Evolutionary conservation across 2,329 filamentous ascomycete genomes (phyloP).

Genomic region (Stachybotrys chlorohalonatus): DNA sequence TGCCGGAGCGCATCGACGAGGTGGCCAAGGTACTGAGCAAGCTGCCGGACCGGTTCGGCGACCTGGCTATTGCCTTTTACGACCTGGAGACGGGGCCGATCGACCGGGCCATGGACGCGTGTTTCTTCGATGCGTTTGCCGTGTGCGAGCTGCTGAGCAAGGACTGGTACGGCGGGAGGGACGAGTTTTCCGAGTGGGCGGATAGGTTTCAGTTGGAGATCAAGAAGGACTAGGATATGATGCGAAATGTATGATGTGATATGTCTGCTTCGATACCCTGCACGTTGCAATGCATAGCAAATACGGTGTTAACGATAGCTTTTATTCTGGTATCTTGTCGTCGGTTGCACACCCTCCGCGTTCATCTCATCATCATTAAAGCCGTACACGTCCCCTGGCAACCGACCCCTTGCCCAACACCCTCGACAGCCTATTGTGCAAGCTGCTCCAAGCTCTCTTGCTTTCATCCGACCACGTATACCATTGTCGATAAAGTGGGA

Average conservation of each 20-base stretch:
- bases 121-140: conserved; percentile 49
- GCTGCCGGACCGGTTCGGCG: conserved; percentile 60
- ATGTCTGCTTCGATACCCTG: background rate
- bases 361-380: background rate
- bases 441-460: background rate
- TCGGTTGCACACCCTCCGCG: too few relatives aligned
- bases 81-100: conserved; percentile 52
- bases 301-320: too few relatives aligned
- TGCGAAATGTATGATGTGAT: background rate
- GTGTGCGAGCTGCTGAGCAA: conserved; percentile 45
- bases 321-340: too few relatives aligned
- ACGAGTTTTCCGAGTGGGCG: conserved; percentile 76
- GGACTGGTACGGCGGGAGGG: conserved; percentile 55
- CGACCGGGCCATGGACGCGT: conserved; percentile 47
- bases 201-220: conserved; percentile 45
- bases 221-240: conserved; percentile 25
- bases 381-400: background rate
- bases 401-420: background rate
- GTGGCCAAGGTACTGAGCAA: conserved; percentile 45
- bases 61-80: conserved; percentile 66
- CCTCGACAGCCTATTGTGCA: background rate
- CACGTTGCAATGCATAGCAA: background rate
- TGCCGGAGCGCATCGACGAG: conserved; percentile 41
- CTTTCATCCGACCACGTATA: background rate
- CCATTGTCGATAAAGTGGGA: background rate